phyloP scores from a whole-genome alignment of 148 eudicot genomes.

The Nepenthes gracilis region DNA sequence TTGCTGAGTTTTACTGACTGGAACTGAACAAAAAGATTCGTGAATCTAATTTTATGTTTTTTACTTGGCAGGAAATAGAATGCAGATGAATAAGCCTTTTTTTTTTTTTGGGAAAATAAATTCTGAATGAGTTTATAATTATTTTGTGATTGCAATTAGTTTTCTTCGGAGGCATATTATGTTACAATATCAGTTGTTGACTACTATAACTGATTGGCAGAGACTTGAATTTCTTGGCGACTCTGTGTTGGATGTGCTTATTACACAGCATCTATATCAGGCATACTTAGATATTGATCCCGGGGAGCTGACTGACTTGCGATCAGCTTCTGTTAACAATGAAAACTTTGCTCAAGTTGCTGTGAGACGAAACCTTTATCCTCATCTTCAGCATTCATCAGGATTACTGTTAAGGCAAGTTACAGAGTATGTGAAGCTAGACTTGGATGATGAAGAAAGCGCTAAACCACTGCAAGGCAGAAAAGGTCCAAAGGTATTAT shows the following conservation, averaged over 20 bases:
- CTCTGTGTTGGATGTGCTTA: constrained; percentile 75
- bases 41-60: too few species aligned
- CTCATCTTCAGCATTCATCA: constrained; percentile 65
- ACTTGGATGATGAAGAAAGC: constrained; percentile 25
- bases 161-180: background rate
- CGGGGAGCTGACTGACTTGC: constrained; percentile 87
- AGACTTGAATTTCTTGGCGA: constrained; percentile 97
- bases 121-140: too few species aligned
- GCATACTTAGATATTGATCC: constrained; percentile 61
- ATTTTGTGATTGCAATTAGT: background rate
- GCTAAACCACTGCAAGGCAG: constrained; percentile 26
- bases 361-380: constrained; percentile 53
- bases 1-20: too few species aligned
- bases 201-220: constrained; percentile 16
- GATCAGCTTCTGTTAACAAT: constrained; percentile 93
- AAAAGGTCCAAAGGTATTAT: constrained; percentile 61
- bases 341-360: constrained; percentile 77
- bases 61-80: too few species aligned
- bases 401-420: constrained; percentile 42
- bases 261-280: constrained; percentile 67
- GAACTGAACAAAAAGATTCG: too few species aligned
- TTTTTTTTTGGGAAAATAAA: too few species aligned
- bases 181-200: background rate
- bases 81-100: too few species aligned
- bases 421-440: constrained; percentile 35